Base-by-base conservation (phyloP, 345 rosid species). In the Eucalyptus grandis region DNA sequence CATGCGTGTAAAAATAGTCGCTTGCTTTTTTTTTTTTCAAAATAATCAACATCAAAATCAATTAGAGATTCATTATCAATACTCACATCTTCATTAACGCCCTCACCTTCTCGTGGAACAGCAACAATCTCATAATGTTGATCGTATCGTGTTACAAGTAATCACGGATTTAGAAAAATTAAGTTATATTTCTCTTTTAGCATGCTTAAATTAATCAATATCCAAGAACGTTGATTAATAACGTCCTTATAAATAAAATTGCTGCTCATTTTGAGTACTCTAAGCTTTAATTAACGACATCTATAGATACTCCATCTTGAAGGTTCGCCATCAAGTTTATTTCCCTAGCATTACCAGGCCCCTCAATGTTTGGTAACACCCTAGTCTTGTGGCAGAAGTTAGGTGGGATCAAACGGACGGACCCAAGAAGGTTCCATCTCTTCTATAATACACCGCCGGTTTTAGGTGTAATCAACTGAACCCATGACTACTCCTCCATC, bases 1-100 rank as follows among this genome's bases (percentile, higher is more conserved):
- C 1, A 8, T 0, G 0, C 0, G 0, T 34, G 4, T 6, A 34
- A 69, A 69, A 31, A 9, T 9, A 2, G 7, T 69, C 81, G 1
- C 22, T 69, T 69, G 7, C 17, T 69, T 69, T 16, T 37, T 37
- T 37, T 40, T 40, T 40, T 5, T 9, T 9, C 9, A 5, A 69
- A 34, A 34, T 34, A 5, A 34, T 69, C 7, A 9, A 69, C 27
- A 37, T 77, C 9, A 5, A 12, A 1, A 21, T 17, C 5, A 0
- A 34, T 15, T 15, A 31, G 11, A 67, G 22, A 6, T 31, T 34
- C 14, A 21, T 37, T 77, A 37, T 37, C 1, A 3, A 0, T 6
- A 37, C 27, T 0, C 8, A 11, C 47, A 4, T 77, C 27, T 77
- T 77, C 46, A 37, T 11, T 77, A 9, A 37, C 0, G 0, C 47